Base-by-base conservation (phyloP, 352 stramenopile genomes). In the Phytophthora uliginosa region DNA sequence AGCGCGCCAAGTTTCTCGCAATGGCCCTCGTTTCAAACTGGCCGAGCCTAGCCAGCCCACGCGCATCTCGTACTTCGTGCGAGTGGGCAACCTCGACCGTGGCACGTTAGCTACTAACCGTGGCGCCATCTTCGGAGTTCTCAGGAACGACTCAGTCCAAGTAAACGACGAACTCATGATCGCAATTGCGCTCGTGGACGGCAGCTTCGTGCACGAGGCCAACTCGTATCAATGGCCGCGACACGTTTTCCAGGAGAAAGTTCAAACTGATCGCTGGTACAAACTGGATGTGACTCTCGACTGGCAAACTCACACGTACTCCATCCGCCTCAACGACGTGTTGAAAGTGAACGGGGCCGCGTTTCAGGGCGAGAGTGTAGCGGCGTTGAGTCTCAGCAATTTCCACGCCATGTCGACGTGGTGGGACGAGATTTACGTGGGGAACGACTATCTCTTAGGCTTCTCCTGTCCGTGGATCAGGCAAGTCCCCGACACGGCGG, bases 361-460 rank as follows among this genome's bases (percentile, higher is more conserved):
- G 4, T 98, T 99, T 59, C 42, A 55, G 7, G 81, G 83, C 12
- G 63, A 78, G 2, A 53, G 20, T 7, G 57, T 98, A 4, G 34
- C 59, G 6, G 73, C 74, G 0, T 54, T 98, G 9, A 97, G 94
- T 58, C 59, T 98, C 10, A 95, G 92, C 76, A 94, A 93, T 48
- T 84, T 85, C 28, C 84, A 98, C 48, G 64, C 84, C 0, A 93
- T 94, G 77, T 92, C 79, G 18, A 90, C 78, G 34, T 99, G 96
- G 94, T 98, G 98, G 85, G 97, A 99, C 78, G 97, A 99, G 68
- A 89, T 99, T 40, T 99, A 98, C 74, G 84, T 98, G 4, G 97
- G 97, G 18, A 76, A 92, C 7, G 95, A 99, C 64, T 91, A 94
- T 66, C 80, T 97, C n/a, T 88, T 98, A 71, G 81, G 77, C 6